Evolutionary conservation across 306 rosid genomes (phyloP).

Genomic region (Elaeagnus macrophylla): DNA sequence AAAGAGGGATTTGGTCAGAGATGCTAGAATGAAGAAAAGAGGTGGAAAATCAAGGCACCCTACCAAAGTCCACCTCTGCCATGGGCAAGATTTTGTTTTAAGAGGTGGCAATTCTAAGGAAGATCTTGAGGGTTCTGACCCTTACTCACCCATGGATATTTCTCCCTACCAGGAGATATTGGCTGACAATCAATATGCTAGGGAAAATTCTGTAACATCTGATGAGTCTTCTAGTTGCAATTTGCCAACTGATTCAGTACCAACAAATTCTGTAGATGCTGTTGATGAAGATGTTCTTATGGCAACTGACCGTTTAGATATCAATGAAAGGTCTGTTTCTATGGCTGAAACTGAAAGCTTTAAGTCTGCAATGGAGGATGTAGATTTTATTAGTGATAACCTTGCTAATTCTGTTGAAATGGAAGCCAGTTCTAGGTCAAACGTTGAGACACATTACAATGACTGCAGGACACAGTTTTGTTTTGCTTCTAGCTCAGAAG

Average conservation of each 20-base stretch:
- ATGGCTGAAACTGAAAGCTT: conserved; percentile 82
- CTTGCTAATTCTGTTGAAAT: conserved; percentile 30
- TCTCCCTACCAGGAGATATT: conserved; percentile 77
- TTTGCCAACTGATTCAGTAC: conserved; percentile 24
- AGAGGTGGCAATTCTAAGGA: conserved; percentile 38
- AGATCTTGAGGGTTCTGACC: conserved; percentile 34
- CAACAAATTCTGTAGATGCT: conserved; percentile 29
- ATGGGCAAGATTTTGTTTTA: conserved; percentile 37
- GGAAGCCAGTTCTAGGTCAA: conserved; percentile 35
- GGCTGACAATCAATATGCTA: conserved; percentile 32
- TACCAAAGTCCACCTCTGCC: conserved; percentile 31
- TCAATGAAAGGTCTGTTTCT: conserved; percentile 50
- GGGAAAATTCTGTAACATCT: conserved; percentile 59
- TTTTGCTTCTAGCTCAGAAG: conserved; percentile 41
- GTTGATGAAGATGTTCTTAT: conserved; percentile 59
- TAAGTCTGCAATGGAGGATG: conserved; percentile 64
- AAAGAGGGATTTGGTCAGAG: conserved; percentile 42
- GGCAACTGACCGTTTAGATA: conserved; percentile 38
- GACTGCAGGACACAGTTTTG: conserved; percentile 30
- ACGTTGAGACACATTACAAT: conserved; percentile 28
- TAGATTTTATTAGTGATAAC: conserved; percentile 36
- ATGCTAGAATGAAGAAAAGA: conserved; percentile 39
- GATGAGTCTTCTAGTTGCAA: conserved; percentile 36
- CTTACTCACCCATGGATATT: conserved; percentile 82
- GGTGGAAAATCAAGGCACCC: conserved; percentile 39